Base-by-base conservation (phyloP, 2,329 filamentous ascomycete species). In the Beauveria bassiana region DNA sequence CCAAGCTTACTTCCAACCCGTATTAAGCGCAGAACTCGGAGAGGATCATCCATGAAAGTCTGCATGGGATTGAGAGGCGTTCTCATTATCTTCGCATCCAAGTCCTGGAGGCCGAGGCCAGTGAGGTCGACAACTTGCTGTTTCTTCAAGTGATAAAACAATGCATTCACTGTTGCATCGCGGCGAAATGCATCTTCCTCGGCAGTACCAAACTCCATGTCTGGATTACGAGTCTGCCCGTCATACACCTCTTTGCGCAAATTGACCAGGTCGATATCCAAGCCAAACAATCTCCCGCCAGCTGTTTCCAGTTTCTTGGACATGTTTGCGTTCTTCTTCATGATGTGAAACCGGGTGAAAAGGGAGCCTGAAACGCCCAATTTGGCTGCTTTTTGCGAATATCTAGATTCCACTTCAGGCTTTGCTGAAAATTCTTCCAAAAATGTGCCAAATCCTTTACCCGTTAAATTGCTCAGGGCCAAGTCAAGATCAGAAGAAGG, bases 241-340 rank as follows among this genome's bases (percentile, higher is more conserved):
- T 61, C 56, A 38, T 66, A 66, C 3, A 64, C 60, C 45, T 66
- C 65, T 43, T 65, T 66, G 1, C 65, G 61, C 16, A 66, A 55
- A 47, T 66, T 66, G 10, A 65, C 65, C n/a, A 66, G 8, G 49
- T 66, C 65, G 16, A 65, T 47, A 3, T 66, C 64, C 16, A 66
- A 22, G n/a, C 65, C 64, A 43, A 66, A 66, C 2, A 65, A 34
- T 31, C 40, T 61, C 2, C 62, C 63, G 2, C 61, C 61, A 22
- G 65, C 63, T 1, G 65, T 65, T 52, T 66, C 65, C 14, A 66
- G 63, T 42, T 62, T 47, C 60, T 65, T 66, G 16, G 61, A 59
- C 57, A 59, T 66, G 6, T 61, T 38, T 18, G 47, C 43, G 10
- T 66, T 66, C 18, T 45, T 54, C 28, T 64, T 56, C 7, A 61